These are phyloP conservation scores for Suillus hirtellus DNA, from an alignment of 768 basidiomycete species.

Conservation along the genomic window DNA sequence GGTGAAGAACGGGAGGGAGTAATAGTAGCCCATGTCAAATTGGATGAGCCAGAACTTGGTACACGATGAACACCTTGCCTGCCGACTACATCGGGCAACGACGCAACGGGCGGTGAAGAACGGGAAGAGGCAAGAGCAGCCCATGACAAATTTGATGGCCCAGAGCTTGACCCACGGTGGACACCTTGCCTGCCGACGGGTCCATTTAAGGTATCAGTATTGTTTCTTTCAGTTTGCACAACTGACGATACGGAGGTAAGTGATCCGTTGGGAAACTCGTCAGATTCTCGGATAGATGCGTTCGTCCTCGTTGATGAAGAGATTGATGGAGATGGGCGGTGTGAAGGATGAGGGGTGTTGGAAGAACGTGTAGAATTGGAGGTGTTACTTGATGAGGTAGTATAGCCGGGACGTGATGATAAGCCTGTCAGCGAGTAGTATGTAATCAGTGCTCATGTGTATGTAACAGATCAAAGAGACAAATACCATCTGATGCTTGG, in stretches of 20 bases:
- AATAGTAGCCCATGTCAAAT: slow-evolving; percentile 1
- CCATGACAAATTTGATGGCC: background rate
- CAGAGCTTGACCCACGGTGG: background rate
- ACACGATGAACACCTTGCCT: background rate
- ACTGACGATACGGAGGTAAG: background rate
- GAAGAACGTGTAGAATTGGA: slow-evolving; percentile 1
- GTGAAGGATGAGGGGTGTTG: slow-evolving; percentile 19
- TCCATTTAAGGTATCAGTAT: background rate
- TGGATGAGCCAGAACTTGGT: background rate
- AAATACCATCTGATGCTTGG: slow-evolving; percentile 2
- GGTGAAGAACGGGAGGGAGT: background rate
- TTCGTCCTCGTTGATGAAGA: slow-evolving; percentile 15
- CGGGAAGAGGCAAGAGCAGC: background rate
- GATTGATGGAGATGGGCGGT: slow-evolving; percentile 18
- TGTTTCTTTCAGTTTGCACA: slow-evolving; percentile 1
- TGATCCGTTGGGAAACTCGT: background rate
- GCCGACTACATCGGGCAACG: background rate
- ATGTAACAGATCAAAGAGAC: slow-evolving; percentile 3
- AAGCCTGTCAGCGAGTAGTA: slow-evolving; percentile 1
- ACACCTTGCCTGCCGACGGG: background rate
- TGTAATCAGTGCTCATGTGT: slow-evolving; percentile 2
- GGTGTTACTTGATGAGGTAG: slow-evolving; percentile 4
- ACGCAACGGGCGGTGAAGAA: background rate
- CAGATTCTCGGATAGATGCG: background rate
- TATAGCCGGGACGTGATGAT: slow-evolving; percentile 6